These are phyloP conservation scores for Capillidium heterosporum DNA, from an alignment of 371 early-diverging fungal genomes.

Conservation along the genomic window DNA sequence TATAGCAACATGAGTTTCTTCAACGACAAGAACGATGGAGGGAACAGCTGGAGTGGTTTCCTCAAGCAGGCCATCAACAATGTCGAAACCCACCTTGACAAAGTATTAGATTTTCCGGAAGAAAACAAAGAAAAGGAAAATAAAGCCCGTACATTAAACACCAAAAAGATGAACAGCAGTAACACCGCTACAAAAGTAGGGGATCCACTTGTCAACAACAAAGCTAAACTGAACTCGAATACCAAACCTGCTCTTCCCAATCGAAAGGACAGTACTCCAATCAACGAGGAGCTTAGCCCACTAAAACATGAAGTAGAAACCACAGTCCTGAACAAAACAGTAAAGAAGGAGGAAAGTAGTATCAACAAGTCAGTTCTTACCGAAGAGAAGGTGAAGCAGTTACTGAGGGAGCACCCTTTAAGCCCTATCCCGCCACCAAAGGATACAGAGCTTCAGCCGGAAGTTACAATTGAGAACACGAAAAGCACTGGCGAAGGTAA, in stretches of 20 bases:
- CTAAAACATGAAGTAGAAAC: not conserved
- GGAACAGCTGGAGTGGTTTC: slow-evolving; percentile 5
- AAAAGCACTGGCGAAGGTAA: not conserved
- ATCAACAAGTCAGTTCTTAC: no score
- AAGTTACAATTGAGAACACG: not conserved
- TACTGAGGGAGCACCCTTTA: no score
- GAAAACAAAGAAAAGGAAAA: not conserved
- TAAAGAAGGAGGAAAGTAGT: no score
- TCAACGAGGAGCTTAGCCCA: not conserved
- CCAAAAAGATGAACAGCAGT: no score
- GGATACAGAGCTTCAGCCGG: not conserved
- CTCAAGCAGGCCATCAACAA: slow-evolving; percentile 9
- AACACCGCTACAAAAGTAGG: no score
- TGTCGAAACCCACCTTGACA: slow-evolving; percentile 8
- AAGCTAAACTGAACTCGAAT: no score
- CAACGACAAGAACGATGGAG: not conserved
- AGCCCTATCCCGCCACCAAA: no score
- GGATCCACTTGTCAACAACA: no score
- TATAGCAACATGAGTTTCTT: slow-evolving; percentile 7
- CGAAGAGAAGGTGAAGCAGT: no score
- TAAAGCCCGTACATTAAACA: no score
- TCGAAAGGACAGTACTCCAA: not conserved
- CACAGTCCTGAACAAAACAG: not conserved
- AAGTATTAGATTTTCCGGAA: slow-evolving; percentile 7
- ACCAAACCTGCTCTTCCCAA: no score